Percentiles rank a stretch among this genome's conserved stretches.
These are phyloP conservation scores for Eremothecium gossypii DNA, from an alignment of 1,139 yeast genomes.

Conservation along the genomic window DNA sequence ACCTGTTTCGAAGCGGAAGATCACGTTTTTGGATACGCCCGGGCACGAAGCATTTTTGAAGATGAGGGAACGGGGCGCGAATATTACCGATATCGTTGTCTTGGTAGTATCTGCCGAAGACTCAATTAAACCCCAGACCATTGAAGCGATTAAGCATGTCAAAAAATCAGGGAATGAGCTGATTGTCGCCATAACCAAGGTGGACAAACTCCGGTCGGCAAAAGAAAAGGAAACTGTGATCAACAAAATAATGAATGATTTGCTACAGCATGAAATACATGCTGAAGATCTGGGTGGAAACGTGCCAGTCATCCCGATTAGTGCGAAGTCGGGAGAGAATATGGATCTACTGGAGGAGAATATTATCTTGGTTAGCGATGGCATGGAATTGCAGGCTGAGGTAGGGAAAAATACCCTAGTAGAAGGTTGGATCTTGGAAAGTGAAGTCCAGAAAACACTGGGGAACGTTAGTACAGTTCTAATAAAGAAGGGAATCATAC, in stretches of 20 bases:
- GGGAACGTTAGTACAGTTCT: constrained; percentile 84
- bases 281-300: constrained; percentile 95
- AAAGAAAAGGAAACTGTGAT: constrained; percentile 32
- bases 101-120: constrained; percentile 98
- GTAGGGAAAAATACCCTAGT: constrained; percentile 40
- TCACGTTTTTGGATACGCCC: constrained; percentile 93
- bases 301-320: constrained; percentile 77
- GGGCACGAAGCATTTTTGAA: constrained; percentile 96
- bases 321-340: constrained; percentile 77
- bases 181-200: constrained; percentile 86
- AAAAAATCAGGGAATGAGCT: constrained; percentile 68
- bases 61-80: constrained; percentile 96
- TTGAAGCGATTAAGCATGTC: constrained; percentile 92
- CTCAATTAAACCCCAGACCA: constrained; percentile 95
- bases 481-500: constrained; percentile 69
- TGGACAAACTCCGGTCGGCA: constrained; percentile 70
- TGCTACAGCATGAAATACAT: constrained; percentile 69
- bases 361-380: constrained; percentile 72
- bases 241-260: constrained; percentile 62
- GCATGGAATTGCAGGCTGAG: constrained; percentile 70
- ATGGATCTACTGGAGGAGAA: constrained; percentile 90
- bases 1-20: constrained; percentile 60
- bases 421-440: constrained; percentile 90
- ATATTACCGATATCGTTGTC: constrained; percentile 83
- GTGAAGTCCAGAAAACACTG: constrained; percentile 71